A percentile compares a stretch with the other conserved stretches of the same genome.
phyloP scores from a whole-genome alignment of 768 basidiomycete genomes.

The Mycena albidolilacea region DNA sequence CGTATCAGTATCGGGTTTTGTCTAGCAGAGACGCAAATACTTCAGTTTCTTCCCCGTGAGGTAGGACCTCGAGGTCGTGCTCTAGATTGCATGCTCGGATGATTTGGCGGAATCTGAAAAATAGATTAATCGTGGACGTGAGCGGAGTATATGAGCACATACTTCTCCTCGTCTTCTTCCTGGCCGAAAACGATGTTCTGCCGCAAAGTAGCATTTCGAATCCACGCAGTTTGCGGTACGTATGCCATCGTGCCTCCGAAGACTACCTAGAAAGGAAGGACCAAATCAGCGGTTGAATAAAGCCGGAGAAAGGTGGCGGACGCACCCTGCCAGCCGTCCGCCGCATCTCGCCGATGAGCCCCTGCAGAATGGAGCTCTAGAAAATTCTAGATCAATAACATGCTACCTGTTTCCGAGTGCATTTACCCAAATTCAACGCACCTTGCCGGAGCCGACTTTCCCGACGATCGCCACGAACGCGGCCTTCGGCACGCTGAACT shows the following conservation, averaged over 20 bases:
- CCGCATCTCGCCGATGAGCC: conserved; percentile 79
- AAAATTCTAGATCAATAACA: not conserved
- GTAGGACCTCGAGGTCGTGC: conserved; percentile 80
- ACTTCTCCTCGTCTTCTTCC: conserved; percentile 71
- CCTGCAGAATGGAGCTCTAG: conserved; percentile 70
- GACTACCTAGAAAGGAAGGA: conserved; percentile 50
- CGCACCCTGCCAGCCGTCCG: conserved; percentile 67
- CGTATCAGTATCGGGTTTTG: not conserved
- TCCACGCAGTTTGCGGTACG: conserved; percentile 76
- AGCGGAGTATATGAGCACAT: not conserved
- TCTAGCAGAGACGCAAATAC: not conserved
- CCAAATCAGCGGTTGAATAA: not conserved
- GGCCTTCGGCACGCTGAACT: conserved; percentile 64
- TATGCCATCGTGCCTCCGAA: conserved; percentile 72
- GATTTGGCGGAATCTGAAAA: conserved; percentile 66
- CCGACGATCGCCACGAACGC: conserved; percentile 83
- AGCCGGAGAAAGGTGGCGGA: not conserved
- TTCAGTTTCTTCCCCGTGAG: conserved; percentile 77
- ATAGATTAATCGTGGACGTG: not conserved
- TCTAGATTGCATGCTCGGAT: conserved; percentile 77
- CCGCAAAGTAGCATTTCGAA: conserved; percentile 75
- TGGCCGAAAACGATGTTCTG: conserved; percentile 86
- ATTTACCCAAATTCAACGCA: conserved; percentile 34
- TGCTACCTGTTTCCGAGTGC: no score
- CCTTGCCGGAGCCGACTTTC: conserved; percentile 81